Evolutionary conservation across 192 early-diverging fungal species (phyloP).

Genomic region (Coemansia sp.): DNA sequence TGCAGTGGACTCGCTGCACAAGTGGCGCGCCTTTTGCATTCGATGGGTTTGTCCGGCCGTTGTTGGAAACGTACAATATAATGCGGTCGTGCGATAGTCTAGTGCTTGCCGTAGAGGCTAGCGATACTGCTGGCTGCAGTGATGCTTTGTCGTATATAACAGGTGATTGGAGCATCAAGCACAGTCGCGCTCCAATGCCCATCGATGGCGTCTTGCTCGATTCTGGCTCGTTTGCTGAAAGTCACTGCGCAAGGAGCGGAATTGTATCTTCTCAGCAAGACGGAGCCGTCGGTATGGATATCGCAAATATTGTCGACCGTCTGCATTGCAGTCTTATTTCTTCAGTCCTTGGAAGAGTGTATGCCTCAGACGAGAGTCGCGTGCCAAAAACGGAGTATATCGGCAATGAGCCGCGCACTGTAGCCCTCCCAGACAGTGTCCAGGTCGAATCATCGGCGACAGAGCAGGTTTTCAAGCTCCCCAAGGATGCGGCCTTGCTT

Average conservation of each 20-base stretch:
- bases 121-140: slow-evolving; percentile 67
- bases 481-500: neutral
- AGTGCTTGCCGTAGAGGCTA: slow-evolving; percentile 80
- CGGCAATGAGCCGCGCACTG: slow-evolving; percentile 13
- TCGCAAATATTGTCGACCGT: slow-evolving; percentile 76
- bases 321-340: slow-evolving; percentile 78
- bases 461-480: neutral
- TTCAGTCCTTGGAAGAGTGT: slow-evolving; percentile 68
- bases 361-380: slow-evolving; percentile 56
- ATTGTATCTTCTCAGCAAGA: slow-evolving; percentile 74
- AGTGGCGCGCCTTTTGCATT: slow-evolving; percentile 93
- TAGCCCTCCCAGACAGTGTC: neutral
- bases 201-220: slow-evolving; percentile 93
- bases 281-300: slow-evolving; percentile 72
- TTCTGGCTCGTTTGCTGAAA: slow-evolving; percentile 54
- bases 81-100: slow-evolving; percentile 80
- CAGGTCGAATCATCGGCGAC: neutral
- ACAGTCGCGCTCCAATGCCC: slow-evolving; percentile 88
- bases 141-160: slow-evolving; percentile 85
- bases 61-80: slow-evolving; percentile 63
- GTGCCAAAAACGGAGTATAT: slow-evolving; percentile 85
- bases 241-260: slow-evolving; percentile 55
- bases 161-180: slow-evolving; percentile 83
- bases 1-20: slow-evolving; percentile 97
- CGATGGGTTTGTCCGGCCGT: slow-evolving; percentile 91